Evolutionary conservation across 2,329 filamentous ascomycete genomes (phyloP).

Genomic region (Botrytis aclada): DNA sequence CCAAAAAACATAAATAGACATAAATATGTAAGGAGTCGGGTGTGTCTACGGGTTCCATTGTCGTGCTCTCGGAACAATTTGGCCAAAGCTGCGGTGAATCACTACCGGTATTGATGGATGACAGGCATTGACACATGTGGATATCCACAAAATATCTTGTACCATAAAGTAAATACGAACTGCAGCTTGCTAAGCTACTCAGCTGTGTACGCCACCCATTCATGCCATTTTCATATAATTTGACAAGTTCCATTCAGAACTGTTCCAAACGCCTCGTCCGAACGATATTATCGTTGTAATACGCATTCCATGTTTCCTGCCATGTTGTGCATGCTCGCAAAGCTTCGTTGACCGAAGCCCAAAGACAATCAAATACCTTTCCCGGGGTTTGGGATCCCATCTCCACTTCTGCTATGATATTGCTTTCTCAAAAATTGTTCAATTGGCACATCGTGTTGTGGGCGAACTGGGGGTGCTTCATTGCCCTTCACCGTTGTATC

Average conservation of each 20-base stretch:
- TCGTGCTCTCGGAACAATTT: neutral
- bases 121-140: neutral
- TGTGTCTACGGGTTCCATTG: neutral
- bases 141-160: neutral
- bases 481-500: constrained; percentile 2
- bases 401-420: constrained; percentile 32
- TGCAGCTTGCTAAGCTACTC: neutral
- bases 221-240: constrained; percentile 1
- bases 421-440: constrained; percentile 34
- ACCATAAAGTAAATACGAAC: neutral
- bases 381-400: constrained; percentile 24
- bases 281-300: neutral
- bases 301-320: neutral
- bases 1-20: neutral
- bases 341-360: neutral
- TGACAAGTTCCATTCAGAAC: constrained; percentile 3
- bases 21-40: neutral
- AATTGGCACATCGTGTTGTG: constrained; percentile 36
- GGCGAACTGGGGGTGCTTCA: constrained; percentile 28
- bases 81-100: neutral
- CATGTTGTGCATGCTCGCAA: neutral
- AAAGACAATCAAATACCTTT: neutral
- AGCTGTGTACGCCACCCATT: constrained; percentile 13
- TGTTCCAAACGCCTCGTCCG: constrained; percentile 4
- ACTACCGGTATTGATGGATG: neutral